Conservation (phyloP, 2,329 filamentous ascomycete species). For the Alternaria arbusti region DNA sequence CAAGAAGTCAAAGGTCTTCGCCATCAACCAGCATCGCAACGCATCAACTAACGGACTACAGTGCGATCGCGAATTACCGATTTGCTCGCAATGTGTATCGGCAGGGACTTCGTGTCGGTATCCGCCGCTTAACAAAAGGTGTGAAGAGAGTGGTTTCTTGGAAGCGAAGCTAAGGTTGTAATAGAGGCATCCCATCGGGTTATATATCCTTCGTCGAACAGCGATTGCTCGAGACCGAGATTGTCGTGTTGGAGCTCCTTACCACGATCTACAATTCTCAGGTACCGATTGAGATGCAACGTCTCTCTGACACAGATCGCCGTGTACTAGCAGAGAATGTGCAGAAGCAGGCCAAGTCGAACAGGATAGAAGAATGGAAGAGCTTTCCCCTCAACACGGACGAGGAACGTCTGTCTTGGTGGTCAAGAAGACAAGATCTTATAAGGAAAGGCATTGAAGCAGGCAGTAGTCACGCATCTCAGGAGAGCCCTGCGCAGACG, state of each 20-base stretch:
- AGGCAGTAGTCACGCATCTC: neutral
- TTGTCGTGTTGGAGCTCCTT: constrained; percentile 25
- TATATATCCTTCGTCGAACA: constrained; percentile 31
- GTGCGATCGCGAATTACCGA: constrained; percentile 28
- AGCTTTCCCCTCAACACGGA: constrained; percentile 18
- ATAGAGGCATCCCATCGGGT: constrained; percentile 30
- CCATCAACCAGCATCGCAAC: neutral
- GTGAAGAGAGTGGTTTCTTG: neutral
- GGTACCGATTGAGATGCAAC: constrained; percentile 10
- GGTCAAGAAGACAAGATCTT: constrained; percentile 10
- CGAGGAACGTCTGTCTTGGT: constrained; percentile 20
- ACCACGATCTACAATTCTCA: constrained; percentile 19
- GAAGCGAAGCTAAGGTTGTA: neutral
- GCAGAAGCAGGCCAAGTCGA: constrained; percentile 24
- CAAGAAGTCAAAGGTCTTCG: constrained; percentile 33
- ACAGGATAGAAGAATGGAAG: constrained; percentile 32
- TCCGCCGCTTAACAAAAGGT: constrained; percentile 31
- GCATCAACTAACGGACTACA: constrained; percentile 8
- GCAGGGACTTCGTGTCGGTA: constrained; percentile 20
- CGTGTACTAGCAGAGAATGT: constrained; percentile 9
- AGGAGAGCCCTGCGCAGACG: neutral
- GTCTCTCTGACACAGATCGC: constrained; percentile 12
- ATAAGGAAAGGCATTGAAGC: neutral
- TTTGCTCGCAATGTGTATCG: constrained; percentile 26
- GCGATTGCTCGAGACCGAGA: constrained; percentile 29